These are phyloP conservation scores for Stemphylium beticola DNA, from an alignment of 2,329 filamentous ascomycete species.

Conservation along the genomic window DNA sequence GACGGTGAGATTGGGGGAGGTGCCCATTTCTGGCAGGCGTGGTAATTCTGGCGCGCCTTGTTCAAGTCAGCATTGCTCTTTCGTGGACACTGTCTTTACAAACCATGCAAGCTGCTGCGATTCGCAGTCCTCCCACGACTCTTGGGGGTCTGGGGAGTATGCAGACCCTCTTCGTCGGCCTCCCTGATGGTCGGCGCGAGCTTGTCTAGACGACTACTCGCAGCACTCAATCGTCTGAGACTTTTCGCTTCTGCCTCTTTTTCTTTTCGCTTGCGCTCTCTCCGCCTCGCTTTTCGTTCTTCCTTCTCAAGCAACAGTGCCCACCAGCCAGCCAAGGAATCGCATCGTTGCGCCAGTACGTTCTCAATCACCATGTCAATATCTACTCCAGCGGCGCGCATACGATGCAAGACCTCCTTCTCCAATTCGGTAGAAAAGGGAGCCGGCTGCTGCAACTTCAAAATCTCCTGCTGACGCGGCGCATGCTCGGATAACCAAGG, in stretches of 20 bases:
- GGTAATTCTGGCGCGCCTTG: conserved; percentile 70
- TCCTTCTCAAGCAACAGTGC: conserved; percentile 93
- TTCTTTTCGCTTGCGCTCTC: conserved; percentile 84
- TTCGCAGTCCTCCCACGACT: conserved; percentile 79
- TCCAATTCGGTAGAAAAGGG: conserved; percentile 87
- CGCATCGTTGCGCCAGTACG: conserved; percentile 86
- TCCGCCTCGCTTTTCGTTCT: conserved; percentile 78
- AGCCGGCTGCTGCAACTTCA: conserved; percentile 79
- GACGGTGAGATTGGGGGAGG: conserved; percentile 48
- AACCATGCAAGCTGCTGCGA: conserved; percentile 62
- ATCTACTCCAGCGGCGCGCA: conserved; percentile 92
- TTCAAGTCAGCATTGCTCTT: conserved; percentile 49
- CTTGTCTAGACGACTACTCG: conserved; percentile 83
- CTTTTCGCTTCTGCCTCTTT: conserved; percentile 81
- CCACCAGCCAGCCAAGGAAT: conserved; percentile 95
- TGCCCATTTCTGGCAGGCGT: conserved; percentile 69
- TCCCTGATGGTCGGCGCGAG: conserved; percentile 78
- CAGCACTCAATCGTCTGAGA: conserved; percentile 81
- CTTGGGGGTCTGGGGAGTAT: conserved; percentile 63
- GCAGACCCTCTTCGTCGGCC: conserved; percentile 75
- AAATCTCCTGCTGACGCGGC: conserved; percentile 83
- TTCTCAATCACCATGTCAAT: conserved; percentile 95
- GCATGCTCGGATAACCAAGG: conserved; percentile 88
- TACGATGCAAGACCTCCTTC: conserved; percentile 88
- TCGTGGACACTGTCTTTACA: conserved; percentile 8